These are phyloP conservation scores for Musa itinerans DNA, from an alignment of 176 grass and related monocot species.

Conservation along the genomic window DNA sequence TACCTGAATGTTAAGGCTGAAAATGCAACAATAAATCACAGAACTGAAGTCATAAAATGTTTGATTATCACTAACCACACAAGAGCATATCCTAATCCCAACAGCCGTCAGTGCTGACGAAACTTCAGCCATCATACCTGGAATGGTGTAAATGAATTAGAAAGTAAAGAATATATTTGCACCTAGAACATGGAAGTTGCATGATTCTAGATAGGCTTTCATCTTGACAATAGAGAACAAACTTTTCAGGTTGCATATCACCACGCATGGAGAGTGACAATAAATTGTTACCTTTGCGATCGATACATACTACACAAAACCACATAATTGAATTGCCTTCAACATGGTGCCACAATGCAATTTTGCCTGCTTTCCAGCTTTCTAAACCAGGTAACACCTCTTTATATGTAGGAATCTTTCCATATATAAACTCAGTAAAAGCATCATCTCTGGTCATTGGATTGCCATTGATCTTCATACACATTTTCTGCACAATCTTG, in stretches of 20 bases:
- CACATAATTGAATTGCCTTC: constrained; percentile 77
- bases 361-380: constrained; percentile 85
- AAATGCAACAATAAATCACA: neutral
- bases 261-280: constrained; percentile 3
- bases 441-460: constrained; percentile 33
- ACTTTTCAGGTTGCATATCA: neutral
- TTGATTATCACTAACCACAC: constrained; percentile 50
- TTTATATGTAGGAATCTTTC: constrained; percentile 34
- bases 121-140: constrained; percentile 95
- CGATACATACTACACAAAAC: constrained; percentile 77
- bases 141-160: constrained; percentile 18
- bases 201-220: neutral
- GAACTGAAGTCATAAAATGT: constrained; percentile 5
- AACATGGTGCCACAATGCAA: constrained; percentile 63
- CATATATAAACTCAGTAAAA: constrained; percentile 36
- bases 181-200: neutral
- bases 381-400: constrained; percentile 69
- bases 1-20: neutral
- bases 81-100: constrained; percentile 77
- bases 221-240: neutral
- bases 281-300: constrained; percentile 55
- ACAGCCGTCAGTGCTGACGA: constrained; percentile 67
- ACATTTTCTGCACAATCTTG: constrained; percentile 42
- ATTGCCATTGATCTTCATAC: constrained; percentile 64
- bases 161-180: neutral